phyloP scores from a whole-genome alignment of 2,329 filamentous ascomycete species.

The Thielaviopsis populi region DNA sequence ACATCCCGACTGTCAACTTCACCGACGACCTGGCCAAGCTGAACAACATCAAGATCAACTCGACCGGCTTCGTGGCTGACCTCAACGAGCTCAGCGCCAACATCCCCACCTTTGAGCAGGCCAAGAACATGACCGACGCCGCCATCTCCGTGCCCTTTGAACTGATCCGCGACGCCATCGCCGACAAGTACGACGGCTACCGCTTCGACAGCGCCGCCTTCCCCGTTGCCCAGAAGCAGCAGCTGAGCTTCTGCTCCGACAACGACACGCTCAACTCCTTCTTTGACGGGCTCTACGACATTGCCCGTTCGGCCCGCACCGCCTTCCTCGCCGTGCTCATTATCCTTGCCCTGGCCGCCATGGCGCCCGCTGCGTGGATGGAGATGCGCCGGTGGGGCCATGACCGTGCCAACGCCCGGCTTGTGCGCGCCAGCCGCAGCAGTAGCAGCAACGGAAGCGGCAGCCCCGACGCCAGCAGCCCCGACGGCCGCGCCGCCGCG shows the following conservation, averaged over 20 bases:
- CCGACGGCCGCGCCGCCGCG: slow-evolving; percentile 21
- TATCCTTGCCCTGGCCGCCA: slow-evolving; percentile 54
- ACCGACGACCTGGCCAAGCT: slow-evolving; percentile 49
- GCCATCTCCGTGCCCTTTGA: slow-evolving; percentile 70
- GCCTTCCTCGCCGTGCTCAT: slow-evolving; percentile 64
- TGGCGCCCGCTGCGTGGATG: slow-evolving; percentile 63
- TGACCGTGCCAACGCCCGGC: slow-evolving; percentile 52
- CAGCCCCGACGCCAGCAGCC: neutral
- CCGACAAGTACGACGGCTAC: slow-evolving; percentile 56
- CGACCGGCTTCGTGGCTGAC: slow-evolving; percentile 50
- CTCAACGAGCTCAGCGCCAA: slow-evolving; percentile 59
- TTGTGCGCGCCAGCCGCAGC: slow-evolving; percentile 33
- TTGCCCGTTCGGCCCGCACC: slow-evolving; percentile 54
- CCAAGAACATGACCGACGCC: slow-evolving; percentile 65
- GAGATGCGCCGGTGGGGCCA: slow-evolving; percentile 64
- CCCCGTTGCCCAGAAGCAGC: slow-evolving; percentile 68
- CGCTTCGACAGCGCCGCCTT: slow-evolving; percentile 64
- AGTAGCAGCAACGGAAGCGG: neutral
- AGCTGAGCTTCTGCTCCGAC: slow-evolving; percentile 75
- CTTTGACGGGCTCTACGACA: slow-evolving; percentile 55
- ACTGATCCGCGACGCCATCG: slow-evolving; percentile 57
- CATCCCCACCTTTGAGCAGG: slow-evolving; percentile 69
- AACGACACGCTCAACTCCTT: slow-evolving; percentile 71
- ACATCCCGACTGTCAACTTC: slow-evolving; percentile 46
- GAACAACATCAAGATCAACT: slow-evolving; percentile 51